Evolutionary conservation across 202 grass and related monocot genomes (phyloP), one percentile per base, ranked within the genome.

Genomic region (Panicum virgatum): DNA sequence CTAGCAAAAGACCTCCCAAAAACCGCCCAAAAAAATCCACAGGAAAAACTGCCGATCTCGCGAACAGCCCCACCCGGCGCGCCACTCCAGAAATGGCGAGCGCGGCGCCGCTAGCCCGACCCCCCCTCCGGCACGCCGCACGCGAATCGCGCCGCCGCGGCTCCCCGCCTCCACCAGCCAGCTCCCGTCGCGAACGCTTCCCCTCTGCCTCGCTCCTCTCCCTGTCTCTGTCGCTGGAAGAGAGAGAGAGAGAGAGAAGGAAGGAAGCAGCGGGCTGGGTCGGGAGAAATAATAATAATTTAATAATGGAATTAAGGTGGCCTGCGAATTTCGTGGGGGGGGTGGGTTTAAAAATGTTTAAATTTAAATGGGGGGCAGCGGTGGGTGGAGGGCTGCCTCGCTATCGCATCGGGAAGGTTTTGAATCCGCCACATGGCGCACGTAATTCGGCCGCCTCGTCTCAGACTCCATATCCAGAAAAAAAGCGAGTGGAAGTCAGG

Each of bases 301-400:
- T 61, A 22, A 58, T 86, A 86, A 83, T 62, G 80, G 44, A 83
- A 75, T 79, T 83, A 86, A 79, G 75, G 44, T 20, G 68, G 73
- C 16, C 84, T 86, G 52, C 61, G 68, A 86, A 90, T 90, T 90
- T 75, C 74, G 51, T 82, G 73, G 83, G 63, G 18, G 32, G 9
- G n/a, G n/a, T 26, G 20, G 43, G 43, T 86, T 75, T 47, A 47
- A 86, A 90, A 89, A 38, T 42, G 66, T 79, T 90, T 73, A 83
- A 83, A 83, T 86, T 83, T 75, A 86, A 86, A 83, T 79, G 52
- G n/a, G 61, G n/a, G 53, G 65, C 53, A 30, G 82, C 16, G 7
- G 62, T 38, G 40, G 73, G 46, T 32, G 26, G 46, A 25, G 27
- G 27, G 30, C 30, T n/a, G n/a, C n/a, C n/a, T n/a, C n/a, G n/a